Evolutionary conservation across 495 filamentous ascomycete species (phyloP).

Genomic region (Penicillium parvum): DNA sequence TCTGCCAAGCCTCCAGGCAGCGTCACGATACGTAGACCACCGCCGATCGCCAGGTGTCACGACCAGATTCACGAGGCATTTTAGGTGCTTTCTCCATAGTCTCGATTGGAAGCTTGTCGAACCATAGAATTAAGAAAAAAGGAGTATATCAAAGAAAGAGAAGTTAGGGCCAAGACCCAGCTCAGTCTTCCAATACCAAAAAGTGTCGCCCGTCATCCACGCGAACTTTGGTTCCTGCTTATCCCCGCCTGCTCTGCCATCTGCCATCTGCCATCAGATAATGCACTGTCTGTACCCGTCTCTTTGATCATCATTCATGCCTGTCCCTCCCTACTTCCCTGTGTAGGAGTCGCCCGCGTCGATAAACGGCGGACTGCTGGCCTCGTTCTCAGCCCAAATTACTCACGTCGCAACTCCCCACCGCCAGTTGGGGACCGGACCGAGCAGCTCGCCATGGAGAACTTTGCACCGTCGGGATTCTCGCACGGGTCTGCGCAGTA

Average conservation of each 20-base stretch:
- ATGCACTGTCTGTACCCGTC: slow-evolving; percentile 9
- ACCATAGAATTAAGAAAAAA: not conserved
- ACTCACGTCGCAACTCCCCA: slow-evolving; percentile 4
- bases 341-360: slow-evolving; percentile 1
- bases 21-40: slow-evolving; percentile 16
- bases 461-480: slow-evolving; percentile 14
- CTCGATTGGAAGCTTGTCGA: slow-evolving; percentile 7
- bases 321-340: not conserved
- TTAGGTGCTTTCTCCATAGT: slow-evolving; percentile 1
- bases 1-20: slow-evolving; percentile 26
- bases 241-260: slow-evolving; percentile 3
- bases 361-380: slow-evolving; percentile 9
- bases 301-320: slow-evolving; percentile 8
- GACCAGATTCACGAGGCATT: not conserved
- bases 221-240: slow-evolving; percentile 10
- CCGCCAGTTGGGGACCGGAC: too few species aligned
- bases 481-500: slow-evolving; percentile 52
- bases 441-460: slow-evolving; percentile 19
- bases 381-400: slow-evolving; percentile 14
- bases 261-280: slow-evolving; percentile 5
- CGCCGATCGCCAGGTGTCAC: slow-evolving; percentile 9
- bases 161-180: not conserved
- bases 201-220: slow-evolving; percentile 16
- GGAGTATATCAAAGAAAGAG: not conserved
- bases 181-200: slow-evolving; percentile 4